Evolutionary conservation across 495 filamentous ascomycete genomes (phyloP).

Genomic region (Trypethelium eluteriae): DNA sequence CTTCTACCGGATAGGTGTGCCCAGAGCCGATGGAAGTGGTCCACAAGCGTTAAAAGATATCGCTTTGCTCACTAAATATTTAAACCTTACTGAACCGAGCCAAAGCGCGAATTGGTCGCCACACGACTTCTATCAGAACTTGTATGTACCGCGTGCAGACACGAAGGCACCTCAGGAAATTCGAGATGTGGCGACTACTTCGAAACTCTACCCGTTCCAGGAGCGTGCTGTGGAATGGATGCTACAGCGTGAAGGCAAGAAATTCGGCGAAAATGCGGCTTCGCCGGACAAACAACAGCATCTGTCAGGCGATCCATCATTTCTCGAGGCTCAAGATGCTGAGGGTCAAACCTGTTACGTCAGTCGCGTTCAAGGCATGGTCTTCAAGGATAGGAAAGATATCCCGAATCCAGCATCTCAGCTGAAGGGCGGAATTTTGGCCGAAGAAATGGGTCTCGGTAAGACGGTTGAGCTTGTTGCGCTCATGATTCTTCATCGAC

Average conservation of each 20-base stretch:
- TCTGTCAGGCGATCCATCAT: slow-evolving; percentile 12
- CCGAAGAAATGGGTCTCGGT: slow-evolving; percentile 94
- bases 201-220: slow-evolving; percentile 64
- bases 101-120: slow-evolving; percentile 26
- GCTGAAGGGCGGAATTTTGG: slow-evolving; percentile 59
- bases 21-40: not conserved
- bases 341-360: slow-evolving; percentile 48
- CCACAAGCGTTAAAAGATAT: slow-evolving; percentile 13
- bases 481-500: slow-evolving; percentile 57
- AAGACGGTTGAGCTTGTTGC: slow-evolving; percentile 89
- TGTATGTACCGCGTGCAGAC: slow-evolving; percentile 49
- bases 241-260: slow-evolving; percentile 50
- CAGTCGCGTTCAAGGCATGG: slow-evolving; percentile 58
- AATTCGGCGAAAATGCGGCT: slow-evolving; percentile 22
- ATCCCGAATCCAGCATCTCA: slow-evolving; percentile 35
- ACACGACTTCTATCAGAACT: slow-evolving; percentile 57
- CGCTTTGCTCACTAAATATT: slow-evolving; percentile 18
- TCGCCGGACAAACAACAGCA: not conserved
- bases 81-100: not conserved
- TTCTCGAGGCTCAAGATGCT: slow-evolving; percentile 36
- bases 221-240: slow-evolving; percentile 65
- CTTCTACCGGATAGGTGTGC: not conserved
- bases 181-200: slow-evolving; percentile 37
- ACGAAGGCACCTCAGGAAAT: slow-evolving; percentile 37
- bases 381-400: slow-evolving; percentile 44